Evolutionary conservation across 306 rosid species (phyloP).

Genomic region (Vigna unguiculata): DNA sequence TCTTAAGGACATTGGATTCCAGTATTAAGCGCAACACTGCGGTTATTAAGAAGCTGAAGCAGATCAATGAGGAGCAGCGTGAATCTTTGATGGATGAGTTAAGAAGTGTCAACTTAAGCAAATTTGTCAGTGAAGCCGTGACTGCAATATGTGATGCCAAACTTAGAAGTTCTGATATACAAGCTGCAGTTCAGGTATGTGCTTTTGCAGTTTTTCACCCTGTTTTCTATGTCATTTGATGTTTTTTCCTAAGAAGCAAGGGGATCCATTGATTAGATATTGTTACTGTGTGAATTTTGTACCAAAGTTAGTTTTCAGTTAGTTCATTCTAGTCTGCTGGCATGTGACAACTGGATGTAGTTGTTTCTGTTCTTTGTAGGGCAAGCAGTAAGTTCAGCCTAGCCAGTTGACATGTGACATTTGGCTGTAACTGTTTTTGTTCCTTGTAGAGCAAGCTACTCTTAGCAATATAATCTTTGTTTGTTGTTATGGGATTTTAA

Average conservation of each 20-base stretch:
- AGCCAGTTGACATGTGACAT: no score
- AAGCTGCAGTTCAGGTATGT: conserved; percentile 95
- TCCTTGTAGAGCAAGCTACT: no score
- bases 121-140: conserved; percentile 99
- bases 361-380: no score
- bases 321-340: no score
- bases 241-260: conserved; percentile 15
- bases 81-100: conserved; percentile 90
- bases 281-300: conserved; percentile 3
- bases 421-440: no score
- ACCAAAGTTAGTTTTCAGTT: no score
- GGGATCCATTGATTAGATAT: conserved; percentile 21
- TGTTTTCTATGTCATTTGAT: conserved; percentile 15
- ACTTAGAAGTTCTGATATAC: conserved; percentile 89
- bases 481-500: no score
- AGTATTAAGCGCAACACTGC: conserved; percentile 98
- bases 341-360: no score
- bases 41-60: conserved; percentile 94
- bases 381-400: no score
- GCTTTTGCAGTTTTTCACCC: conserved; percentile 16
- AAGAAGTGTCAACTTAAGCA: conserved; percentile 89
- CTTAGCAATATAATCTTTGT: no score
- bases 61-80: conserved; percentile 94
- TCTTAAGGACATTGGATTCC: conserved; percentile 91
- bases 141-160: conserved; percentile 94